Percentiles rank a stretch among this genome's conserved stretches.
Conservation (phyloP, 306 rosid species). For the Sphenostylis stenocarpa region DNA sequence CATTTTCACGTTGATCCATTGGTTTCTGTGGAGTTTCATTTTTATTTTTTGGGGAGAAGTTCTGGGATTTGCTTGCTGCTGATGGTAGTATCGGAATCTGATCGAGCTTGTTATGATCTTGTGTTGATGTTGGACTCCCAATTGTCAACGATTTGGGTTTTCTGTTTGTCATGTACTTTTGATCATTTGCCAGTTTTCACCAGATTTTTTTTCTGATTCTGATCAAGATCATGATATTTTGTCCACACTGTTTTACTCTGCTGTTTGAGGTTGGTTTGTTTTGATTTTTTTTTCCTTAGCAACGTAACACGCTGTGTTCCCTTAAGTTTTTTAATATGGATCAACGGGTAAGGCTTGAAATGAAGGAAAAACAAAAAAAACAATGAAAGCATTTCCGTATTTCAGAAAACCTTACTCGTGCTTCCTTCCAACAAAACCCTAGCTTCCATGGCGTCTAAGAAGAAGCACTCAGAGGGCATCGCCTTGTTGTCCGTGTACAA, state of each 20-base stretch:
- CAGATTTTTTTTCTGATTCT: slow-evolving; percentile 21
- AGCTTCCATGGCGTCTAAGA: slow-evolving; percentile 64
- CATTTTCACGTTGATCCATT: slow-evolving; percentile 43
- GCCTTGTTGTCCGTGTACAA: slow-evolving; percentile 78
- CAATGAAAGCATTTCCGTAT: no score
- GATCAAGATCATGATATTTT: background rate
- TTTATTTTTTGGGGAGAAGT: background rate
- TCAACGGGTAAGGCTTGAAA: no score
- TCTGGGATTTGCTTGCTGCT: slow-evolving; percentile 36
- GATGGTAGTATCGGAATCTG: slow-evolving; percentile 4
- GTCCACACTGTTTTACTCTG: background rate
- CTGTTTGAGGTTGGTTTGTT: slow-evolving; percentile 2
- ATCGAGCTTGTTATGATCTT: slow-evolving; percentile 16
- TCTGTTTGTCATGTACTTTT: background rate
- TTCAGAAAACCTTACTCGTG: background rate
- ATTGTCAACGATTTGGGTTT: background rate
- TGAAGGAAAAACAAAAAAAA: no score
- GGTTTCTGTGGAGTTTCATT: slow-evolving; percentile 1
- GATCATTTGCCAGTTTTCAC: slow-evolving; percentile 8
- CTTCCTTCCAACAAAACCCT: slow-evolving; percentile 24
- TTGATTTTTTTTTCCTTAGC: slow-evolving; percentile 2
- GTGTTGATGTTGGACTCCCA: slow-evolving; percentile 10
- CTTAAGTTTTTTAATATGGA: slow-evolving; percentile 2
- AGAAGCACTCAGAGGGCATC: slow-evolving; percentile 73
- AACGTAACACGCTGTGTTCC: background rate